Evolutionary conservation across 345 rosid genomes (phyloP).

Genomic region (Eucalyptus tenuipes): DNA sequence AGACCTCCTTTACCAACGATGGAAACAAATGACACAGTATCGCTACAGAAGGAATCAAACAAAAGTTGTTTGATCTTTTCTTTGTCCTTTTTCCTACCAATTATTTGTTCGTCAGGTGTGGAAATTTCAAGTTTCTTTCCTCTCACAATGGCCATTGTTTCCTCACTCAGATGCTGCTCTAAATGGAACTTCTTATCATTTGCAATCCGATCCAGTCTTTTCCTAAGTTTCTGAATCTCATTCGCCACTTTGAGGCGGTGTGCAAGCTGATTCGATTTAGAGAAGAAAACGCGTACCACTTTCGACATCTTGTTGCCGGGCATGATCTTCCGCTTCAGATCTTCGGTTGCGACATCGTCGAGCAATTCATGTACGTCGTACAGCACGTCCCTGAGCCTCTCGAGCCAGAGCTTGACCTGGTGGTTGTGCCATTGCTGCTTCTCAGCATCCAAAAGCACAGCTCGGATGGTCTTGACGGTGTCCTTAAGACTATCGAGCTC

Average conservation of each 20-base stretch:
- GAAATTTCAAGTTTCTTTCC: background rate
- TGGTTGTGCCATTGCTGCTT: background rate
- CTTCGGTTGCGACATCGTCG: background rate
- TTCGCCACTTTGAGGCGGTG: background rate
- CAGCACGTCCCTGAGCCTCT: background rate
- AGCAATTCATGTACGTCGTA: slow-evolving; percentile 6
- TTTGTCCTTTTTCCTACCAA: background rate
- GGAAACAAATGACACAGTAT: background rate
- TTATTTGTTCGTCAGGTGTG: background rate
- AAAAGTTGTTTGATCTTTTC: background rate
- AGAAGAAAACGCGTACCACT: background rate
- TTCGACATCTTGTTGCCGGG: background rate
- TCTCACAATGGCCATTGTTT: background rate
- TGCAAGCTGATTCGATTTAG: background rate
- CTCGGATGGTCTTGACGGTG: background rate
- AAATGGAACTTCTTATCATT: background rate
- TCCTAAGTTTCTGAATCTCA: background rate
- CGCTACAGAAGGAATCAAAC: background rate
- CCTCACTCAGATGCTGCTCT: background rate
- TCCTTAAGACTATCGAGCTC: background rate
- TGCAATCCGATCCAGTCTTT: background rate
- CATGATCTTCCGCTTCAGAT: background rate
- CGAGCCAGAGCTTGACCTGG: background rate
- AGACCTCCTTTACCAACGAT: background rate
- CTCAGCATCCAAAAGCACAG: background rate